A percentile compares a stretch with the other conserved stretches of the same genome.
Evolutionary conservation across 345 rosid species (phyloP).

Genomic region (Raphanus raphanistrum): DNA sequence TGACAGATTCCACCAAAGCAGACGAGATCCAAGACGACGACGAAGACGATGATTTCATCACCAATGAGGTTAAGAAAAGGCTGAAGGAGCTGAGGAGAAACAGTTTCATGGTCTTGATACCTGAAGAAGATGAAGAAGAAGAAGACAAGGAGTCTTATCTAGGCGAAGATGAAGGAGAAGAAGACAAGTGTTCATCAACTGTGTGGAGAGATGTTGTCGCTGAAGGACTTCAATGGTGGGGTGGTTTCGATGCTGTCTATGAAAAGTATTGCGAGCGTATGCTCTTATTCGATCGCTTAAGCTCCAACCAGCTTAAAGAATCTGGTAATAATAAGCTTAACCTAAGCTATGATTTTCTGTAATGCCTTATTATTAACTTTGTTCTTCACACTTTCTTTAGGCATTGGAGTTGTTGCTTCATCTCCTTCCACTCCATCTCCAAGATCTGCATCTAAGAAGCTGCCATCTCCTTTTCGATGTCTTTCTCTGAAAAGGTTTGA

Average conservation of each 20-base stretch:
- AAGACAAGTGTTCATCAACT: conserved; percentile 58
- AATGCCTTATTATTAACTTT: not conserved
- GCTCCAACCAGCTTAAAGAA: conserved; percentile 62
- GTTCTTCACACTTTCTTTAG: conserved; percentile 9
- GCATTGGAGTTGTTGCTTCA: conserved; percentile 49
- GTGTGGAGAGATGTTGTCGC: conserved; percentile 95
- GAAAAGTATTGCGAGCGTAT: conserved; percentile 85
- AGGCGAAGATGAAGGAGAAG: conserved; percentile 46
- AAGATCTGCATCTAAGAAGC: conserved; percentile 75
- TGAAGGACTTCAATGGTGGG: conserved; percentile 94
- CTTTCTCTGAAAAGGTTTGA: conserved; percentile 73
- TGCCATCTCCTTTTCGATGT: conserved; percentile 81
- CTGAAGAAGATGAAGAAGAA: conserved; percentile 78
- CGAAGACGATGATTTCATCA: conserved; percentile 82
- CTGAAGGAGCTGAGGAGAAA: conserved; percentile 83
- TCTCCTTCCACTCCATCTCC: conserved; percentile 74
- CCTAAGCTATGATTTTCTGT: not conserved
- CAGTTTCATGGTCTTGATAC: conserved; percentile 93
- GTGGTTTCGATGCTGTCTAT: conserved; percentile 86
- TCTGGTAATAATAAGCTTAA: conserved; percentile 50
- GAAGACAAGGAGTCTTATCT: conserved; percentile 65
- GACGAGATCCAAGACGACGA: conserved; percentile 74
- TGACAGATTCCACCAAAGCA: conserved; percentile 31
- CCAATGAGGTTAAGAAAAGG: conserved; percentile 92
- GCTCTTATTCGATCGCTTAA: conserved; percentile 79